These are phyloP conservation scores for Echria macrotheca DNA, from an alignment of 495 filamentous ascomycete genomes.

Conservation along the genomic window DNA sequence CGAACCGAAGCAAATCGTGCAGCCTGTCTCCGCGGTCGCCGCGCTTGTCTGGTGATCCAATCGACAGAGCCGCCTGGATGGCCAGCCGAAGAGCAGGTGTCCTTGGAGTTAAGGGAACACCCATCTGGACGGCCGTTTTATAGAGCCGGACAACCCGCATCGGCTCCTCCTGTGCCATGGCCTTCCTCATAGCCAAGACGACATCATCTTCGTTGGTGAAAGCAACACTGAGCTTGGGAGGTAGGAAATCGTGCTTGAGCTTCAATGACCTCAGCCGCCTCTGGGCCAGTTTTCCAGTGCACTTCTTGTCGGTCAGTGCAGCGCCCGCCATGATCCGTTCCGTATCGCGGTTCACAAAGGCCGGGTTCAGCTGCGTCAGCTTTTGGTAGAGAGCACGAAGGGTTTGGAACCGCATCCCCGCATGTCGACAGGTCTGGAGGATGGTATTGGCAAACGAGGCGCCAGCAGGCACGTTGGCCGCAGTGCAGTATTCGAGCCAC, in stretches of 20 bases:
- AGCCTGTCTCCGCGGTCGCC: constrained; percentile 14
- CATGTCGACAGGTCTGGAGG: constrained; percentile 31
- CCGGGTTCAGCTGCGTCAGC: constrained; percentile 25
- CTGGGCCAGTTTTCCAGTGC: constrained; percentile 13
- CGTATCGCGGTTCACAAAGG: constrained; percentile 26
- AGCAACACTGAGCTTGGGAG: no score
- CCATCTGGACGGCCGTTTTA: no score
- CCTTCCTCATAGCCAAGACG: constrained; percentile 33
- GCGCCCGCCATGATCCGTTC: constrained; percentile 35
- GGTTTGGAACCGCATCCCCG: constrained; percentile 36
- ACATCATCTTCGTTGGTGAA: constrained; percentile 30
- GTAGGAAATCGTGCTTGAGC: no score
- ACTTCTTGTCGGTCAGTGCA: constrained; percentile 19
- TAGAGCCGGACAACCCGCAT: constrained; percentile 29
- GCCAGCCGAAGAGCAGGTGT: constrained; percentile 34
- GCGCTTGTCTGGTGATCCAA: constrained; percentile 7
- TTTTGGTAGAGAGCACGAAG: constrained; percentile 31
- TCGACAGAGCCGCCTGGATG: constrained; percentile 33
- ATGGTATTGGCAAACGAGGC: constrained; percentile 37
- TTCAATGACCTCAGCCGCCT: constrained; percentile 19
- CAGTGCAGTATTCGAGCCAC: constrained; percentile 35
- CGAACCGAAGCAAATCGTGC: constrained; percentile 28
- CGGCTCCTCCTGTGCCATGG: constrained; percentile 18
- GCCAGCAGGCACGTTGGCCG: constrained; percentile 30
- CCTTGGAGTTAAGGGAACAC: no score